phyloP scores from a whole-genome alignment of 768 basidiomycete genomes.

The Clitopilus passeckerianus region DNA sequence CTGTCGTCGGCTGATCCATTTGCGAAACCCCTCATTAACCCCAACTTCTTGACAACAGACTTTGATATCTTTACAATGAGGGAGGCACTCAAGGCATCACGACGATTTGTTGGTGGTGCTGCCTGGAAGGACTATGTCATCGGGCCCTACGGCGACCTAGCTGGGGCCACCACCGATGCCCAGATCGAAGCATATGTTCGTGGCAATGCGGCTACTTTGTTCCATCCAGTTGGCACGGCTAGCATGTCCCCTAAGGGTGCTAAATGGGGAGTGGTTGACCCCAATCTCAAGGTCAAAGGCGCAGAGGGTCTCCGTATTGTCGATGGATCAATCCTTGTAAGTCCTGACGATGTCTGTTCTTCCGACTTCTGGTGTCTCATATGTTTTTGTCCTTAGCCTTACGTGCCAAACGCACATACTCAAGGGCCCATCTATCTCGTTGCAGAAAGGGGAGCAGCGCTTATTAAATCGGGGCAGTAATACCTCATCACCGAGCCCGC shows the following conservation, averaged over 20 bases:
- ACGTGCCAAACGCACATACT: conserved; percentile 10
- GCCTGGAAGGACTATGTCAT: conserved; percentile 6
- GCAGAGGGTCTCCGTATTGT: conserved; percentile 21
- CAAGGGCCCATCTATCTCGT: conserved; percentile 12
- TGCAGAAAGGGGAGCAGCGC: conserved; percentile 10
- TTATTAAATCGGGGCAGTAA: conserved; percentile 7
- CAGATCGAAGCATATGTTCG: conserved; percentile 15
- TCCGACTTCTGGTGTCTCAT: not conserved
- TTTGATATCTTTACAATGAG: conserved; percentile 6
- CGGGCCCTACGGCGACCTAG: conserved; percentile 1
- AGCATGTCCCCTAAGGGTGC: conserved; percentile 15
- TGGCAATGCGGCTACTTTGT: conserved; percentile 13
- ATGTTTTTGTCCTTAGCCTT: conserved; percentile 4
- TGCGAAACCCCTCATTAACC: conserved; percentile 5
- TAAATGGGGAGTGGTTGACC: conserved; percentile 22
- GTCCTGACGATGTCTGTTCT: not conserved
- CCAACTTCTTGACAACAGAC: not conserved
- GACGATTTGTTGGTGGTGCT: not conserved
- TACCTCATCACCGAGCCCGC: not conserved
- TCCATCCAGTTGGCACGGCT: conserved; percentile 21
- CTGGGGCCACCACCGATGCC: conserved; percentile 1
- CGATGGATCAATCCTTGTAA: conserved; percentile 24
- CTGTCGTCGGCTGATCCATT: conserved; percentile 6
- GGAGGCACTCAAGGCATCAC: conserved; percentile 5
- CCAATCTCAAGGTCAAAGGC: conserved; percentile 23